Percentiles rank a stretch among this genome's conserved stretches.
Evolutionary conservation across 179 eudicot species (phyloP).

Genomic region (Sideroxylon spinosum): DNA sequence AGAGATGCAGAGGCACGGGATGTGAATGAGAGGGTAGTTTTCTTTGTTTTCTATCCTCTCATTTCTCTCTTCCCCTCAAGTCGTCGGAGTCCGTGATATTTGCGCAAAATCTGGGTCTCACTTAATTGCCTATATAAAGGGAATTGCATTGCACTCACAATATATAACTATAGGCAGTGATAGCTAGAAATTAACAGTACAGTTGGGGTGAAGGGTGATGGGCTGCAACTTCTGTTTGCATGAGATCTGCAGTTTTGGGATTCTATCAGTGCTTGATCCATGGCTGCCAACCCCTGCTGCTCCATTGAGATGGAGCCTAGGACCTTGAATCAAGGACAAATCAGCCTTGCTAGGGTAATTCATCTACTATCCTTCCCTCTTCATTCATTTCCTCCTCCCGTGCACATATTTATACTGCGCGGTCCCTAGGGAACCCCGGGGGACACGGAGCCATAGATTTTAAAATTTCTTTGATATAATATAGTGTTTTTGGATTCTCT

Average conservation of each 20-base stretch:
- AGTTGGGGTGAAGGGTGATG: neutral
- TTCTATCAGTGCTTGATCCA: neutral
- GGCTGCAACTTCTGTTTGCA: slow-evolving; percentile 13
- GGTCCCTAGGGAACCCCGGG: no score
- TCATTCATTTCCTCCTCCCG: neutral
- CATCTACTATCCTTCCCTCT: neutral
- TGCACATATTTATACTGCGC: no score
- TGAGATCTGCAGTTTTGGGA: neutral
- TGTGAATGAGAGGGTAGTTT: slow-evolving; percentile 3
- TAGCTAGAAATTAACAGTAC: no score
- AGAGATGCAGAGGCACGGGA: slow-evolving; percentile 5
- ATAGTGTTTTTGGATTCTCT: no score
- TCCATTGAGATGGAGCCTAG: slow-evolving; percentile 38
- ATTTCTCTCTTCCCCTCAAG: neutral
- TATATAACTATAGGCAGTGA: no score
- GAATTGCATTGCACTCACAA: no score
- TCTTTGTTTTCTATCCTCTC: slow-evolving; percentile 6
- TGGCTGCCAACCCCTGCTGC: slow-evolving; percentile 32
- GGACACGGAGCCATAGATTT: no score
- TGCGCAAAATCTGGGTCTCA: neutral
- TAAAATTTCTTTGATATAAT: no score
- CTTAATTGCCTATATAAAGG: neutral
- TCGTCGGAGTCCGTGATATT: slow-evolving; percentile 17
- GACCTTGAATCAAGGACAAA: slow-evolving; percentile 29
- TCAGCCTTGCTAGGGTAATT: slow-evolving; percentile 33